phyloP scores from a whole-genome alignment of 164 flowering plant genomes.

The Magnolia kwangsiensis region DNA sequence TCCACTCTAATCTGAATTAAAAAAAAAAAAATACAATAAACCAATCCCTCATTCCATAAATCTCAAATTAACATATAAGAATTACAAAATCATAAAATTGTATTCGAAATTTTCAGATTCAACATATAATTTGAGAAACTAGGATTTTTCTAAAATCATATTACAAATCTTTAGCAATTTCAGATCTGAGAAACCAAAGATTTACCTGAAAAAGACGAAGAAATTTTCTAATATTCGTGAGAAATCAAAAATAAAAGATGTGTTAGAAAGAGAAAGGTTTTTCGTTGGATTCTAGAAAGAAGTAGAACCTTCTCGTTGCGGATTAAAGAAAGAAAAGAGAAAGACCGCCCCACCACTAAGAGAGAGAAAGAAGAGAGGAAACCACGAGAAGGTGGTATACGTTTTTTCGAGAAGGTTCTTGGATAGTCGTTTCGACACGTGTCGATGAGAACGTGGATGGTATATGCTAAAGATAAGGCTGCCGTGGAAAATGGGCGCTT shows the following conservation, averaged over 20 bases:
- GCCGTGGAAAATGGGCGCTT: not conserved
- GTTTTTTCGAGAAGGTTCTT: conserved; percentile 11
- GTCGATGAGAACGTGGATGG: conserved; percentile 7
- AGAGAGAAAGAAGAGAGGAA: conserved; percentile 15
- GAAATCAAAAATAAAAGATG: not conserved
- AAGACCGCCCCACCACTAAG: not conserved
- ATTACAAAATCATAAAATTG: no score
- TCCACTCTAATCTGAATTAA: no score
- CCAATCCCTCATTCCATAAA: not conserved
- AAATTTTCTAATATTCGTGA: no score
- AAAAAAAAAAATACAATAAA: not conserved
- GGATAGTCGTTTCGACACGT: conserved; percentile 8
- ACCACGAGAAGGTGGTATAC: conserved; percentile 25
- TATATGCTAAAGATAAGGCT: not conserved
- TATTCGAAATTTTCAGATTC: not conserved
- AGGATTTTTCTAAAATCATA: not conserved
- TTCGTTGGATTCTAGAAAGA: not conserved
- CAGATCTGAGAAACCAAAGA: not conserved
- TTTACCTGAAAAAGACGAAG: not conserved
- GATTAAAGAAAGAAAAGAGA: not conserved
- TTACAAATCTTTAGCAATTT: no score
- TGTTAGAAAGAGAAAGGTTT: not conserved
- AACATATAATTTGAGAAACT: not conserved
- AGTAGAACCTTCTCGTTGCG: not conserved
- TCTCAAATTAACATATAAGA: no score